These are phyloP conservation scores for Helicocarpus griseus DNA, from an alignment of 2,329 filamentous ascomycete genomes.

Conservation along the genomic window DNA sequence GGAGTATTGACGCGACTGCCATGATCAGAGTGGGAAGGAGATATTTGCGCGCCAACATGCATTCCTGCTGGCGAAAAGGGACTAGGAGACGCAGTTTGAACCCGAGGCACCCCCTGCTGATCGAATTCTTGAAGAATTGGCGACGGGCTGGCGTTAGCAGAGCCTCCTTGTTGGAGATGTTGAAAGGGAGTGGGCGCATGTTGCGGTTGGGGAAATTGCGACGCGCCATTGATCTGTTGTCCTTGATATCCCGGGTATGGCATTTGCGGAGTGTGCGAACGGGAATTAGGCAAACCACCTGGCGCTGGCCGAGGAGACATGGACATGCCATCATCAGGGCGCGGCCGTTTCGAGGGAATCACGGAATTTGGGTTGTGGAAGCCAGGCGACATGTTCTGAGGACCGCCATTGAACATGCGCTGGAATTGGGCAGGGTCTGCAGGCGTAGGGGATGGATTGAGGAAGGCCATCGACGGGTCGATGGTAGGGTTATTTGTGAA, in stretches of 20 bases:
- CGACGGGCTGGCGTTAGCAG: slow-evolving; percentile 78
- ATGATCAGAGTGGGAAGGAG: slow-evolving; percentile 67
- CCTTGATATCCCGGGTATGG: slow-evolving; percentile 62
- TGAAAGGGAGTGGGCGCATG: slow-evolving; percentile 62
- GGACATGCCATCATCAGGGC: slow-evolving; percentile 75
- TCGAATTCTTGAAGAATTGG: slow-evolving; percentile 73
- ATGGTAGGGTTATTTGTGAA: slow-evolving; percentile 33
- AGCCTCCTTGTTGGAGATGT: slow-evolving; percentile 71
- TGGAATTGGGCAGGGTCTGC: slow-evolving; percentile 46
- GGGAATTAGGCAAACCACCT: slow-evolving; percentile 66
- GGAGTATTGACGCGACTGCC: slow-evolving; percentile 56
- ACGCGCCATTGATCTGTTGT: slow-evolving; percentile 48
- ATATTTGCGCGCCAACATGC: slow-evolving; percentile 62
- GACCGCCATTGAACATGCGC: slow-evolving; percentile 70
- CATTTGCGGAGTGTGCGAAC: slow-evolving; percentile 82
- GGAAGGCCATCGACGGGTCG: slow-evolving; percentile 40
- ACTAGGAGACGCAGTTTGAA: slow-evolving; percentile 86
- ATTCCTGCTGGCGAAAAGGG: slow-evolving; percentile 72
- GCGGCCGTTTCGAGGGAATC: slow-evolving; percentile 79
- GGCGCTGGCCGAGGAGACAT: slow-evolving; percentile 70
- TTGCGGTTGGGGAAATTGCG: slow-evolving; percentile 49
- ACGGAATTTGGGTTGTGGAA: slow-evolving; percentile 72
- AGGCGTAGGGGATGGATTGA: slow-evolving; percentile 35
- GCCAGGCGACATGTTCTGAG: slow-evolving; percentile 72
- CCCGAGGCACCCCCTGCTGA: slow-evolving; percentile 61